phyloP scores from a whole-genome alignment of 2,329 filamentous ascomycete species.

The Neonectria sp. region DNA sequence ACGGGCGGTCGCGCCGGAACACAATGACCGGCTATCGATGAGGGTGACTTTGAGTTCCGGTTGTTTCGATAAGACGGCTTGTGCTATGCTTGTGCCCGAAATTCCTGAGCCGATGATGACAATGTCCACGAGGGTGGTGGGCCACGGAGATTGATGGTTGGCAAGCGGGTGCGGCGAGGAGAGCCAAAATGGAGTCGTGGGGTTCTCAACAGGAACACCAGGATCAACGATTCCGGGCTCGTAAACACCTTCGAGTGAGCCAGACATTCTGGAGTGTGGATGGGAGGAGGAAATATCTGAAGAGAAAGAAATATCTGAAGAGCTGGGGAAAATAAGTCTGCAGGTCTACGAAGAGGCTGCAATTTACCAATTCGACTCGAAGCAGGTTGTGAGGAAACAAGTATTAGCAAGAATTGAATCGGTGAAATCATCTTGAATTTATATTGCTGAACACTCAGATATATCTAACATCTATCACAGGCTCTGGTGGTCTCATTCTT shows the following conservation, averaged over 20 bases:
- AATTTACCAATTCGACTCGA: too few species aligned
- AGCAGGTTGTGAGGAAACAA: not conserved
- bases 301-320: too few species aligned
- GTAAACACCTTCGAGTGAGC: constrained; percentile 30
- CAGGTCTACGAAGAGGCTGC: not conserved
- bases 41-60: constrained; percentile 47
- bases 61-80: constrained; percentile 40
- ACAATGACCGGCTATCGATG: constrained; percentile 53
- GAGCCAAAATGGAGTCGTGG: constrained; percentile 54
- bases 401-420: too few species aligned
- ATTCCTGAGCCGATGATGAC: constrained; percentile 44
- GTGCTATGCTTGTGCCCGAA: constrained; percentile 31
- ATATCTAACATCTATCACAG: not conserved
- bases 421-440: not conserved
- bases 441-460: too few species aligned
- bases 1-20: constrained; percentile 54
- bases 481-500: not conserved
- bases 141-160: constrained; percentile 45
- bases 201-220: constrained; percentile 48
- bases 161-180: constrained; percentile 49
- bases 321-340: not conserved
- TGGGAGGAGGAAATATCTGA: not conserved
- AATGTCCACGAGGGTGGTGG: constrained; percentile 29
- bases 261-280: constrained; percentile 20
- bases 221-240: constrained; percentile 26